A percentile compares a stretch with the other conserved stretches of the same genome.
Conservation (phyloP, 2,329 filamentous ascomycete genomes). For the Helminthosporium solani region DNA sequence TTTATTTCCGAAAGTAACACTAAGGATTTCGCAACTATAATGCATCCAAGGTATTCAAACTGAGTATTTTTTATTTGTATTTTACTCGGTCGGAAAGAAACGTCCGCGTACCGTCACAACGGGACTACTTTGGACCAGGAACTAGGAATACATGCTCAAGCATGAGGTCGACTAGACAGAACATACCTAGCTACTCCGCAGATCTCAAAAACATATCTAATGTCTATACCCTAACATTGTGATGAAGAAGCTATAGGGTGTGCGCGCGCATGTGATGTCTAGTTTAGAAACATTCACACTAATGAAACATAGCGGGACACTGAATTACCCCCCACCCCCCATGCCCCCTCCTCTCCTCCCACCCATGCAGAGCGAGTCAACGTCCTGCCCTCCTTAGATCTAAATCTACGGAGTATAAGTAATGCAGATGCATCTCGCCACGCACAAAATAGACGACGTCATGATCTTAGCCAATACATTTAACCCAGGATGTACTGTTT, state of each 20-base stretch:
- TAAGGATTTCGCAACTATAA: too few relatives aligned
- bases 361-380: conserved; percentile 1
- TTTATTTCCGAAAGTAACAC: too few relatives aligned
- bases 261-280: not conserved
- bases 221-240: not conserved
- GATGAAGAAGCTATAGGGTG: not conserved
- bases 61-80: too few relatives aligned
- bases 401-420: not conserved
- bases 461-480: not conserved
- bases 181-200: not conserved
- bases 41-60: conserved; percentile 3
- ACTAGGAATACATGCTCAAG: not conserved
- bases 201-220: not conserved
- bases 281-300: not conserved
- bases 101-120: conserved; percentile 4
- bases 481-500: conserved; percentile 24
- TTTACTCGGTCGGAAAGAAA: too few relatives aligned
- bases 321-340: too few relatives aligned
- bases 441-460: not conserved
- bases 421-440: not conserved
- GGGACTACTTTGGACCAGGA: not conserved
- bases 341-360: not conserved
- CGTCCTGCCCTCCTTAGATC: conserved; percentile 1
- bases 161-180: not conserved
- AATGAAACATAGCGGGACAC: not conserved